Conservation (phyloP, 2,329 filamentous ascomycete genomes). For the Ustulina deusta region DNA sequence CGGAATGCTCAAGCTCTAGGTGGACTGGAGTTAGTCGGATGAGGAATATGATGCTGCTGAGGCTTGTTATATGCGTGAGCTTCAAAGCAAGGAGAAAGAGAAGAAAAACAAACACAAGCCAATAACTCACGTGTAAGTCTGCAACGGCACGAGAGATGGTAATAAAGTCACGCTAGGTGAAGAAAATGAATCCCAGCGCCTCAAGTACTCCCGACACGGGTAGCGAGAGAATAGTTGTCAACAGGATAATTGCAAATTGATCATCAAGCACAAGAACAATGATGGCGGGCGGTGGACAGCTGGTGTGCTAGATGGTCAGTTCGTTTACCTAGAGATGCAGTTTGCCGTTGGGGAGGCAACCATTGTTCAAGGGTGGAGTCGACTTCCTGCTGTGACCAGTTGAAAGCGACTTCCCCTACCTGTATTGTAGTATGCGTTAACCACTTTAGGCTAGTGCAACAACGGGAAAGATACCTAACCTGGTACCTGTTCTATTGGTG, state of each 20-base stretch:
- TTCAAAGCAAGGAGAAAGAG: background rate
- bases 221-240: slow-evolving; percentile 33
- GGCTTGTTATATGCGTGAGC: background rate
- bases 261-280: slow-evolving; percentile 28
- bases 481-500: background rate
- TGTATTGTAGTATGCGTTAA: background rate
- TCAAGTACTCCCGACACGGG: slow-evolving; percentile 28
- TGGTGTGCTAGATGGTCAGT: slow-evolving; percentile 23
- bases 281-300: slow-evolving; percentile 8
- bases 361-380: slow-evolving; percentile 20
- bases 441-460: background rate
- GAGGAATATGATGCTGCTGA: background rate
- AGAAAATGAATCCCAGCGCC: slow-evolving; percentile 15
- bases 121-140: slow-evolving; percentile 33
- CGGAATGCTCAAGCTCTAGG: slow-evolving; percentile 24
- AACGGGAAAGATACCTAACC: background rate
- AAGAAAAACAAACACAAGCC: slow-evolving; percentile 28
- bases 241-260: slow-evolving; percentile 38
- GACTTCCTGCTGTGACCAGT: slow-evolving; percentile 9
- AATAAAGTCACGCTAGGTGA: slow-evolving; percentile 32
- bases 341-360: slow-evolving; percentile 49
- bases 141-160: slow-evolving; percentile 39
- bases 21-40: background rate
- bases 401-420: background rate
- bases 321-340: slow-evolving; percentile 40